Base-by-base conservation (phyloP, 2,329 filamentous ascomycete species). In the Fusarium napiforme region DNA sequence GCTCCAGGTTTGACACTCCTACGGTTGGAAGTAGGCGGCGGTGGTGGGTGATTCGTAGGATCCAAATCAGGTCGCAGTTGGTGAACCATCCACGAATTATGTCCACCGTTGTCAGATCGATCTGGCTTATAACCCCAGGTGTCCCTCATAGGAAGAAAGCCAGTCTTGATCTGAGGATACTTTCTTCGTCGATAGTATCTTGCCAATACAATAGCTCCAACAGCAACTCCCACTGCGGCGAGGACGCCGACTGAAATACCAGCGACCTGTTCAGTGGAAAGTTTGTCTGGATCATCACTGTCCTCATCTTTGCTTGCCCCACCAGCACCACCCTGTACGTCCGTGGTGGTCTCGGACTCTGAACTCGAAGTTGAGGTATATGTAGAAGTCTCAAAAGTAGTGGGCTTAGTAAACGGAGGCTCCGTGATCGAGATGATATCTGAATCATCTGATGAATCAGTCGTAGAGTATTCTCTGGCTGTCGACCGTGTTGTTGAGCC, bases 211-310 rank as follows among this genome's bases (percentile, higher is more conserved):
- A 90, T 84, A 18, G 87, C 77, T 9, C 82, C 83, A 34, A 89
- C 75, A 10, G 84, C 86, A 23, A 91, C 73, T 9, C 85, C 79
- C 7, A 86, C 81, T 4, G 85, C 85, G 9, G 86, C 87, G 9
- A 85, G 84, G 16, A 85, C 83, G 10, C 89, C 91, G 8, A 90
- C 82, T 3, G 86, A 83, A 66, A 93, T 90, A 11, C 90, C 91
- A 23, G 85, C 86, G 52, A 92, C 85, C 69, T 90, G 87, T 8
- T 81, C 81, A 11, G 82, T 82, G 36, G 71, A 82, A 19, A 84
- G 78, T 36, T 60, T 64, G 18, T 60, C 50, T 10, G 67, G 66
- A 26, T 67, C 73, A 26, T 67, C 70, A 4, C 68, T 53, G 21
- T 61, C 60, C 19, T 62, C 60, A n/a, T 68, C 72, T 18, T 73